Base-by-base conservation (phyloP, 345 rosid genomes). In the Populus simonii region DNA sequence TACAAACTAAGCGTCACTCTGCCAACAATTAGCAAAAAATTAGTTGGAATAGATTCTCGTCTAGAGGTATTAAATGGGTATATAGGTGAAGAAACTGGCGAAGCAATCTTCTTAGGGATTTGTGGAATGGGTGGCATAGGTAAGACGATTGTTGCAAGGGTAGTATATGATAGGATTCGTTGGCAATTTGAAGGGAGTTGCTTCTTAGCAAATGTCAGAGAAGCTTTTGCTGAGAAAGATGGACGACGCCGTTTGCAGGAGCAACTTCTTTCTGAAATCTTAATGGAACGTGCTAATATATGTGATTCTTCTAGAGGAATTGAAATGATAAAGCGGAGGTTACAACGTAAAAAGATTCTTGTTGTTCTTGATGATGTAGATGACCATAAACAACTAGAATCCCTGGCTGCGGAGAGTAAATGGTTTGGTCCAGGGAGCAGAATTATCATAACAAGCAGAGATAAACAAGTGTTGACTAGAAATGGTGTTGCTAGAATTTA, bases 291-390 rank as follows among this genome's bases (percentile, higher is more conserved):
- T 1, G 33, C 33, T 0, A 29, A 11, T 13, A 2, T 4, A 17
- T 20, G 59, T 33, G 45, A 65, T 51, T 7, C 41, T 16, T 2
- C 6, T 2, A 7, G 25, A 65, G 55, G 73, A 18, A 10, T n/a
- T 22, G 10, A 9, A 18, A 59, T 38, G 55, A 23, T 73, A 18
- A 72, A 36, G 29, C 55, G 20, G 6, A 73, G 43, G 51, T 41
- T 78, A 1, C 27, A 68, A 6, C 73, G 15, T 4, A 72, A 27
- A 49, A 72, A 7, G 66, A 55, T 66, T 38, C 41, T 73, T 25
- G 15, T 78, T 51, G 67, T 78, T 27, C 77, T 78, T 3, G 81
- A 78, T 78, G 76, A 78, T 66, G 76, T 66, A 4, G 67, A 73
- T 17, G 29, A 72, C 5, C 20, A 15, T 7, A 27, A 72, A 4